A percentile compares a stretch with the other conserved stretches of the same genome.
phyloP scores from a whole-genome alignment of 2,329 filamentous ascomycete species.

The Parascedosporium putredinis region DNA sequence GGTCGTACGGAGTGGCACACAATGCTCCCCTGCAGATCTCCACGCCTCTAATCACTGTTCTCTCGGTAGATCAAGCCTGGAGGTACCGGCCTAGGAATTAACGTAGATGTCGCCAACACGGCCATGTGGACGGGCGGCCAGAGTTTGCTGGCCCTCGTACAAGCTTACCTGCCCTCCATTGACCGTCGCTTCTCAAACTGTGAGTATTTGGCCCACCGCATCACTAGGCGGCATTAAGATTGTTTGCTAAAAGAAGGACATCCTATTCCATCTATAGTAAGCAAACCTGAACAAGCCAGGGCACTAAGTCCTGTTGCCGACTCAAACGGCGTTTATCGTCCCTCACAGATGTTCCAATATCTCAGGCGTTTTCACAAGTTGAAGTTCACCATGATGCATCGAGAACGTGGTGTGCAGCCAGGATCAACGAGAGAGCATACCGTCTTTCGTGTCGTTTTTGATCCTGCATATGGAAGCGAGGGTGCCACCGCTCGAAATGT shows the following conservation, averaged over 20 bases:
- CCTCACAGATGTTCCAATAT: conserved; percentile 42
- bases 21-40: conserved; percentile 20
- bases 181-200: conserved; percentile 10
- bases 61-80: conserved; percentile 26
- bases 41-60: conserved; percentile 15
- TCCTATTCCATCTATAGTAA: too few relatives aligned
- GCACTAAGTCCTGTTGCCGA: background rate
- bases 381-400: conserved; percentile 46
- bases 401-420: conserved; percentile 18
- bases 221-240: too few relatives aligned
- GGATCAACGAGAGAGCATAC: conserved; percentile 34
- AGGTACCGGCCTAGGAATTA: conserved; percentile 61
- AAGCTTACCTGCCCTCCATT: background rate
- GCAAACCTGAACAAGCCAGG: too few relatives aligned
- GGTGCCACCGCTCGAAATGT: conserved; percentile 41
- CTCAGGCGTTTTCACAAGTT: conserved; percentile 45
- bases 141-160: conserved; percentile 25
- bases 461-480: conserved; percentile 28
- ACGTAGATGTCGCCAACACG: conserved; percentile 84
- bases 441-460: conserved; percentile 40
- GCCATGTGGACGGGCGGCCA: conserved; percentile 61
- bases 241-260: too few relatives aligned
- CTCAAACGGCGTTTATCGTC: conserved; percentile 16
- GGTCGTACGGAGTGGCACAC: too few relatives aligned
- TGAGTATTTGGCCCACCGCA: too few relatives aligned